Evolutionary conservation across 2,329 filamentous ascomycete species (phyloP).

Genomic region (Cladosporium sp.): DNA sequence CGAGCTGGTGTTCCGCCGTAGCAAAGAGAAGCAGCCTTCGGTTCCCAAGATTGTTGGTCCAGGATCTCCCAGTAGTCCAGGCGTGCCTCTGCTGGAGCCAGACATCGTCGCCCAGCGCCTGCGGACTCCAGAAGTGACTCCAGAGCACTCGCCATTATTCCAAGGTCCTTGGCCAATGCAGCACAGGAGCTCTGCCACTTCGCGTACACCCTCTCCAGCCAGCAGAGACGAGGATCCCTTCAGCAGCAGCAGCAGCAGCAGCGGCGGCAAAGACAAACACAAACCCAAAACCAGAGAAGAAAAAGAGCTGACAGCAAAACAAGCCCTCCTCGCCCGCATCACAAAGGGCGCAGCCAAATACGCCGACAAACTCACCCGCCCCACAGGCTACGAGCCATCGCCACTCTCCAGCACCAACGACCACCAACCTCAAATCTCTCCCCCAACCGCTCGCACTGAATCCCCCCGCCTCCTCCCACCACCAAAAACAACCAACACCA

Average conservation of each 20-base stretch:
- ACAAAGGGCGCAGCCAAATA: slow-evolving; percentile 24
- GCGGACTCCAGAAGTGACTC: slow-evolving; percentile 22
- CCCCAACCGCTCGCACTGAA: not conserved
- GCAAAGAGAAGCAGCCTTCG: slow-evolving; percentile 20
- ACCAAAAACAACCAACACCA: not conserved
- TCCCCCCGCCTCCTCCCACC: not conserved
- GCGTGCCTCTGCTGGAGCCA: slow-evolving; percentile 25
- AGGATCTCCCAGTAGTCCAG: slow-evolving; percentile 12
- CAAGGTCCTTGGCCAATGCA: not conserved
- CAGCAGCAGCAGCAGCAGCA: not conserved
- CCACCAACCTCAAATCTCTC: slow-evolving; percentile 12
- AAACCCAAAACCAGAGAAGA: not conserved
- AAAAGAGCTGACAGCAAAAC: slow-evolving; percentile 19
- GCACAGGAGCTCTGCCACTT: not conserved
- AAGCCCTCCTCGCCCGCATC: slow-evolving; percentile 25
- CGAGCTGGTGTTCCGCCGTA: slow-evolving; percentile 22
- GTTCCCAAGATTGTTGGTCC: not conserved
- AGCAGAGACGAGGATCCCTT: not conserved
- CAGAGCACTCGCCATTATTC: slow-evolving; percentile 21
- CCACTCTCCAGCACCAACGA: slow-evolving; percentile 12
- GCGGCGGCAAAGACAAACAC: not conserved
- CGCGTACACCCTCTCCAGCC: not conserved
- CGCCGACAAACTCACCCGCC: slow-evolving; percentile 23
- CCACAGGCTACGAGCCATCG: slow-evolving; percentile 9
- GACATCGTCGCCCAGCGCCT: slow-evolving; percentile 27